phyloP scores from a whole-genome alignment of 345 rosid genomes.

The Stellera chamaejasme region DNA sequence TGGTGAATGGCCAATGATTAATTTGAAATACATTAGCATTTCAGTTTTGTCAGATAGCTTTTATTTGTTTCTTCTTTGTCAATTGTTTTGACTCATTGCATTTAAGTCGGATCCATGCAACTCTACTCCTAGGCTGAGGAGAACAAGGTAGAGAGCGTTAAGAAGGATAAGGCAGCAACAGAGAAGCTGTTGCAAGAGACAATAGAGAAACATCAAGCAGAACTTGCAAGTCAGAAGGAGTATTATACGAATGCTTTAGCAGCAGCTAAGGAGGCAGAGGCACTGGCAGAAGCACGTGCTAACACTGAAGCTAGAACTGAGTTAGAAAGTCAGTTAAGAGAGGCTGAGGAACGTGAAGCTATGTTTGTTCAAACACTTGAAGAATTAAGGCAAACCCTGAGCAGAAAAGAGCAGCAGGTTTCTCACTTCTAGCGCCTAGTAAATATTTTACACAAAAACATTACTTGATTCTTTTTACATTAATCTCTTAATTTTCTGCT shows the following conservation, averaged over 20 bases:
- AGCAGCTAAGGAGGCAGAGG: constrained; percentile 95
- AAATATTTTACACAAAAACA: no score
- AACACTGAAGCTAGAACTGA: constrained; percentile 88
- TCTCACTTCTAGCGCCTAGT: background rate
- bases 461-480: background rate
- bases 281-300: constrained; percentile 84
- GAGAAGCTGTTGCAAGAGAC: constrained; percentile 95
- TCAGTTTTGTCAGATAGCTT: no score
- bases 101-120: no score
- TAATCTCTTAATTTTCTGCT: constrained; percentile 4
- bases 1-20: no score
- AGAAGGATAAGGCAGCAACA: constrained; percentile 86
- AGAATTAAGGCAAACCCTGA: constrained; percentile 87
- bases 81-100: background rate
- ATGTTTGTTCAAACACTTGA: constrained; percentile 94
- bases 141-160: constrained; percentile 87
- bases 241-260: constrained; percentile 75
- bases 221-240: constrained; percentile 74
- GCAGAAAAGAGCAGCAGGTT: constrained; percentile 96
- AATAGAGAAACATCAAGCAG: constrained; percentile 87
- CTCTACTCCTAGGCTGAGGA: constrained; percentile 67
- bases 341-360: constrained; percentile 89
- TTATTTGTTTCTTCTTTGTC: background rate
- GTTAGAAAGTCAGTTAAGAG: constrained; percentile 76
- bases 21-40: no score